A percentile compares a stretch with the other conserved stretches of the same genome.
Evolutionary conservation across 1,284 basidiomycete species (phyloP).

Genomic region (Irpex sp.): DNA sequence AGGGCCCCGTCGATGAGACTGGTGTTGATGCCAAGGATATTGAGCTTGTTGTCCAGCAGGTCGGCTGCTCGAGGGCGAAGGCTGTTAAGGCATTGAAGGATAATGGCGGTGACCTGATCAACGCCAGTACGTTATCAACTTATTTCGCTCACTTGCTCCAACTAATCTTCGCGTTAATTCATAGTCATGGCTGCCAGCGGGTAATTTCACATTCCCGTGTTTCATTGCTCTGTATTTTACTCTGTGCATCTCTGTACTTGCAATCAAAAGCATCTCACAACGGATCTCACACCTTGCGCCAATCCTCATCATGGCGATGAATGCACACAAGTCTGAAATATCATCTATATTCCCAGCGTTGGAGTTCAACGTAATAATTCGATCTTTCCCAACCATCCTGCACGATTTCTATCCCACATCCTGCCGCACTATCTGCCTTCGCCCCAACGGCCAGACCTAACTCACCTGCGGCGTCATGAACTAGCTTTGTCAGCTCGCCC

Average conservation of each 20-base stretch:
- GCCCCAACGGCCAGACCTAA: constrained; percentile 51
- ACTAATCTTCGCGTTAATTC: constrained; percentile 11
- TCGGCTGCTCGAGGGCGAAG: constrained; percentile 78
- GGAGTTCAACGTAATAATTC: constrained; percentile 74
- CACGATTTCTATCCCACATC: constrained; percentile 53
- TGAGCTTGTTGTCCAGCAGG: constrained; percentile 89
- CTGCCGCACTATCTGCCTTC: constrained; percentile 4
- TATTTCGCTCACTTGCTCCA: not conserved
- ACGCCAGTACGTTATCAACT: constrained; percentile 70
- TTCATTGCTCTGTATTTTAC: constrained; percentile 1
- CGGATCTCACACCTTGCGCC: not conserved
- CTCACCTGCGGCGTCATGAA: constrained; percentile 52
- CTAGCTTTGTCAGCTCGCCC: constrained; percentile 68
- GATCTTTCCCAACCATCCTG: constrained; percentile 84
- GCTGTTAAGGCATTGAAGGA: constrained; percentile 86
- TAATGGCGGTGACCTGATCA: constrained; percentile 88
- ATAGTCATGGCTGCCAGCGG: constrained; percentile 72
- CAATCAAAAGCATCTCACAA: not conserved
- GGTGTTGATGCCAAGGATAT: constrained; percentile 93
- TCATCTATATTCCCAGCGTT: constrained; percentile 42
- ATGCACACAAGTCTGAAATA: too few species aligned
- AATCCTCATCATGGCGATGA: not conserved
- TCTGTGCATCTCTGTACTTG: not conserved
- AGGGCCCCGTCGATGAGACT: constrained; percentile 72
- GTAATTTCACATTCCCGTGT: constrained; percentile 24